Conservation (phyloP, 495 filamentous ascomycete genomes). For the Pseudoneurospora amorphoporcata region DNA sequence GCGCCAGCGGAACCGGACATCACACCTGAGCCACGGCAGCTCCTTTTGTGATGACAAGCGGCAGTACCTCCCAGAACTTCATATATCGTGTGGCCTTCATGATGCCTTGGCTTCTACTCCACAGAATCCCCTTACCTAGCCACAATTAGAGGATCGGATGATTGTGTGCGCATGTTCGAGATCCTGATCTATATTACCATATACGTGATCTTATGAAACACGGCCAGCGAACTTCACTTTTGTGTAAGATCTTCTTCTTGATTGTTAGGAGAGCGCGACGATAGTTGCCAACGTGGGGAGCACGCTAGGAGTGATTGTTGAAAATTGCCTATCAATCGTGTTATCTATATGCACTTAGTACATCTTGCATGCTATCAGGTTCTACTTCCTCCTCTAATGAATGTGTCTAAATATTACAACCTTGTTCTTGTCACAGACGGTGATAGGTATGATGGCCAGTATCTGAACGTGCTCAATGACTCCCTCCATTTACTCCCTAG, state of each 20-base stretch:
- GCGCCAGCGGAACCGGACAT: neutral
- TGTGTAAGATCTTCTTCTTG: neutral
- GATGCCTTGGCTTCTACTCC: neutral
- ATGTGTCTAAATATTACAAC: neutral
- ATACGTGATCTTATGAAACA: neutral
- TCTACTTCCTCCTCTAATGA: neutral
- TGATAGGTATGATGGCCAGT: neutral
- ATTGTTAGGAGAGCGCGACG: neutral
- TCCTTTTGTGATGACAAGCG: neutral
- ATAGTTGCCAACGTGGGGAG: neutral
- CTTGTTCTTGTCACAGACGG: neutral
- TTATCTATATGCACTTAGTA: neutral
- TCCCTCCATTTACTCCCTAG: neutral
- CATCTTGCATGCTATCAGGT: neutral
- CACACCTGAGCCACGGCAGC: neutral
- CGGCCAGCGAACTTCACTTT: neutral
- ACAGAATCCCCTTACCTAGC: neutral
- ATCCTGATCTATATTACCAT: neutral
- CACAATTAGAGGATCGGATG: neutral
- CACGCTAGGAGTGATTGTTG: neutral
- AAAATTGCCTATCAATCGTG: neutral
- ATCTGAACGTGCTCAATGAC: neutral
- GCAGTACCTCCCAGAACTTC: neutral
- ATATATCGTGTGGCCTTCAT: neutral
- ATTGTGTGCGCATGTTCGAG: neutral